Base-by-base conservation (phyloP, 257 asterid genomes). In the Solanum ahanhuiri region DNA sequence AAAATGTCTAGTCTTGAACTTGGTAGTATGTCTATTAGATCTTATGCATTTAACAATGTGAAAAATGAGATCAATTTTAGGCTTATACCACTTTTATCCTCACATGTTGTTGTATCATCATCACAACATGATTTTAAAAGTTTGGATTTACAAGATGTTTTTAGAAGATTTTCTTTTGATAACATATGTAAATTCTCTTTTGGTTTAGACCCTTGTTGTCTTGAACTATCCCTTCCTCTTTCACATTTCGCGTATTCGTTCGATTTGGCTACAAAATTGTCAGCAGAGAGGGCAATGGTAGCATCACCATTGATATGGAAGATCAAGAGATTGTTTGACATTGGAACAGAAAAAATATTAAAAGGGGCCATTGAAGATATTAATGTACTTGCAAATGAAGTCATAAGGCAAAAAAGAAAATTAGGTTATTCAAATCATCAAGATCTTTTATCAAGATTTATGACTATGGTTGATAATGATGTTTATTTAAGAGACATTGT, bases 221-320 rank as follows among this genome's bases (percentile, higher is more conserved):
- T 91, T 60, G 92, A 91, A 30, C 39, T 90, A 2, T 86, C 91
- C 34, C 51, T 89, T 17, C 92, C 92, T 8, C 33, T 89, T 12
- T 90, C 92, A 1, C 86, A 91, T 60, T 91, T 91, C 28, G 92
- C 92, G 5, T 66, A 58, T 6, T 88, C 90, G 3, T 90, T 91
- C 35, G 92, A 91, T 83, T 57, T 86, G 34, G 93, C 93, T 9
- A 89, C 93, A 10, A 90, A 86, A 69, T 83, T 91, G 72, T 91
- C 93, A 2, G 93, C 92, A 5, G 92, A 88, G 60, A 87, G 93
- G 82, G 93, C 93, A n/a, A 72, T 91, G 90, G 81, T 85, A 8
- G 85, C 89, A 14, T 87, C 88, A 12, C 93, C 93, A 5, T 66
- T 91, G 9, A 81, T 89, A 12, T 91, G 92, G 93, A 91, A 90